Evolutionary conservation across 2,329 filamentous ascomycete genomes (phyloP), one percentile per base, ranked within the genome.

Genomic region (Podosphaera xanthii): DNA sequence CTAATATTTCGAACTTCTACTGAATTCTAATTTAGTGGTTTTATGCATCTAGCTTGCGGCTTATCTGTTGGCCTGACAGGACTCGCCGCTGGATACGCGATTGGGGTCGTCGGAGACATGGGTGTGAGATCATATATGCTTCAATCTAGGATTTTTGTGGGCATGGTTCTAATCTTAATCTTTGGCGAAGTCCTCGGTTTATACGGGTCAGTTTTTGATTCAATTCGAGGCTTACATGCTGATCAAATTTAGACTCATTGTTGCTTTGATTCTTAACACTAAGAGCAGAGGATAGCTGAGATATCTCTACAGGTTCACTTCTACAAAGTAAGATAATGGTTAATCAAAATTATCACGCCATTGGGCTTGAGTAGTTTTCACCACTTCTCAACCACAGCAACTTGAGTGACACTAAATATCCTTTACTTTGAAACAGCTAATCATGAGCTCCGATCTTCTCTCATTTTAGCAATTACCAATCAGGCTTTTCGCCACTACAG

Each of bases 121-220:
- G 90, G 92, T 62, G 91, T 97, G 58, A 83, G 92, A 66, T 83
- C 89, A 60, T 97, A 94, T 75, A 95, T 98, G 89, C 82, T 88
- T 68, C 92, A 98, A 72, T 94, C 87, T 57, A 81, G 91, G 63
- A 86, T 98, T 64, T 98, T 96, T 67, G 92, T 98, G 57, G 92
- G 92, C 72, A 97, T 97, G 92, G 91, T 98, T 54, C 75, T 98
- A 67, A 97, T 97, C 66, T 79, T 97, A 63, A 98, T 98, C 80
- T 98, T 98, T 70, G 92, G 88, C 60, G 92, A 98, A 77, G 92
- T 98, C 22, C 71, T 98, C 70, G 92, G 92, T 71, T 83, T 98
- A 38, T 98, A 98, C 69, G 92, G 92, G 88, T 95, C 77, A 65
- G 84, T 71, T n/a, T 36, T 14, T 31, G 30, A 42, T 10, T 54